Base-by-base conservation (phyloP, 768 basidiomycete species). In the Leucocoprinus sp. region DNA sequence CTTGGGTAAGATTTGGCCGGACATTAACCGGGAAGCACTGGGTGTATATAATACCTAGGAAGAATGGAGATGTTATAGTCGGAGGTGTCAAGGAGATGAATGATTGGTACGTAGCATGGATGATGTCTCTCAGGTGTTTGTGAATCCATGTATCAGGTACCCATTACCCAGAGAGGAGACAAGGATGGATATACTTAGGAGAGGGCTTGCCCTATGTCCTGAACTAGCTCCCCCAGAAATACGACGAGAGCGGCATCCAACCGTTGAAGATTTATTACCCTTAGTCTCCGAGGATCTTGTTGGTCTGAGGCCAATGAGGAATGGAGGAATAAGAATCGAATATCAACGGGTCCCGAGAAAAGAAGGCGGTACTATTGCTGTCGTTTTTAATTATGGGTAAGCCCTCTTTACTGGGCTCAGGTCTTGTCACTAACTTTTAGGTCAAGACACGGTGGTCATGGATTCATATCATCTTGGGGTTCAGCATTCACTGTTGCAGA, bases 321-420 rank as follows among this genome's bases (percentile, higher is more conserved):
- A 72, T 19, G 78, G 75, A 18, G 79, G 80, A 0, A 65, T 84
- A 18, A 61, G 80, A 34, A 56, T 84, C 1, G 80, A 75, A 35
- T 58, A 59, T 0, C 74, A 72, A 17, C 64, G 56, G 58, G 49
- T 71, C 15, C 63, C 64, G 6, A 31, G 33, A 5, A 37, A 35
- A 11, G 45, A 52, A 24, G 51, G 53, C n/a, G 43, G 55, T 26
- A 62, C 56, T 42, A 59, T 77, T 8, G 77, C 78, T 0, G 56
- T 82, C 31, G 66, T 83, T 1, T 69, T 76, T 52, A 81, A 84
- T 57, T 82, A 84, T 52, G 82, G 82, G 75, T 80, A 54, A 55
- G 72, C 60, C n/a, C 9, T 5, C 14, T 17, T n/a, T 6, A 24
- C 18, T 5, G 22, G 3, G 17, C 8, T 18, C 5, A 22, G 3